Evolutionary conservation across 202 grass and related monocot genomes (phyloP).

Genomic region (Setaria italica): DNA sequence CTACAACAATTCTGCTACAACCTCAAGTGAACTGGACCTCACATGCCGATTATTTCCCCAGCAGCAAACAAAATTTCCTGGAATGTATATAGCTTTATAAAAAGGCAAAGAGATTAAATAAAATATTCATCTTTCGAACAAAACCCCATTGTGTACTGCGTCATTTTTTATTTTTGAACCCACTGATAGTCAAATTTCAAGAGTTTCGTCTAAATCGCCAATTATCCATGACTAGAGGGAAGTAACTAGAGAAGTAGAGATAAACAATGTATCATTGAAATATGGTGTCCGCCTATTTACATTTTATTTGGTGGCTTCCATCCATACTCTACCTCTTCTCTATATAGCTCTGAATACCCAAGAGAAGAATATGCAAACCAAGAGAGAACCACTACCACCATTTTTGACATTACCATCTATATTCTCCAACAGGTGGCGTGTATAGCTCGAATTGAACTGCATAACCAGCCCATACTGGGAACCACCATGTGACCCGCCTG

Average conservation of each 20-base stretch:
- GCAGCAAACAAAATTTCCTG: not conserved
- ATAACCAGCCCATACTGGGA: too few species aligned
- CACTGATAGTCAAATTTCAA: not conserved
- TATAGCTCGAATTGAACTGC: too few species aligned
- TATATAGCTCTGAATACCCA: too few species aligned
- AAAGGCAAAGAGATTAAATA: not conserved
- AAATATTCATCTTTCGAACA: not conserved
- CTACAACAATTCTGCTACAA: not conserved
- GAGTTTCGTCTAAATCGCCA: not conserved
- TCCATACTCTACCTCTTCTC: not conserved
- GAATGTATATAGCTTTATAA: not conserved
- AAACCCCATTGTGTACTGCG: not conserved
- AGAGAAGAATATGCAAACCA: too few species aligned
- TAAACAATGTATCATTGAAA: not conserved
- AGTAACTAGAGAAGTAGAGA: not conserved
- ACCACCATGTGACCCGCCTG: not conserved
- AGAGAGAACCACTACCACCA: too few species aligned
- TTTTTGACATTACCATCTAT: too few species aligned
- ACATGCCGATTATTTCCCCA: not conserved
- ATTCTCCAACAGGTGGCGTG: too few species aligned
- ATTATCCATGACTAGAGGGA: not conserved
- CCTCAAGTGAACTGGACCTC: not conserved
- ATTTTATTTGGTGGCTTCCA: not conserved
- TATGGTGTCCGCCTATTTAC: not conserved
- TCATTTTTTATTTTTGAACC: not conserved